Conservation (phyloP, 148 eudicot species). For the Gaultheria prostrata region DNA sequence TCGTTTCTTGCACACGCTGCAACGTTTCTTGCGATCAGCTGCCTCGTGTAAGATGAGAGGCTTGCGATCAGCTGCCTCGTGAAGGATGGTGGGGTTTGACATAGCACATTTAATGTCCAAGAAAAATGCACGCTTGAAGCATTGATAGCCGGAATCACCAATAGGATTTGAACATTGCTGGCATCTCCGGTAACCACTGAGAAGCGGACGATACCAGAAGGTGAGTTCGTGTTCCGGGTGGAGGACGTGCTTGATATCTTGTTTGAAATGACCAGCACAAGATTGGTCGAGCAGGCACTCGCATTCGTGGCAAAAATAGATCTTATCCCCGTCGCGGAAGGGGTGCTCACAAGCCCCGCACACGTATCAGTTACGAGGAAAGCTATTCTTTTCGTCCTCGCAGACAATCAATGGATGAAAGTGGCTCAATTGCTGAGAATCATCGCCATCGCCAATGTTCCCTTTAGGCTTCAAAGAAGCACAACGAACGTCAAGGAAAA, state of each 20-base stretch:
- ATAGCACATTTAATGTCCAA: not conserved
- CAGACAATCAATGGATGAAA: not conserved
- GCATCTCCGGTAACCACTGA: not conserved
- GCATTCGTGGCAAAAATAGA: not conserved
- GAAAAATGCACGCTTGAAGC: not conserved
- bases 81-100: not conserved
- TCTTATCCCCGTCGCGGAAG: too few species aligned
- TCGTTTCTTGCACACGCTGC: too few species aligned
- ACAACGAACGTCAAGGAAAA: too few species aligned
- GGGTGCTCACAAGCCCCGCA: not conserved
- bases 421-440: not conserved
- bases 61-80: not conserved
- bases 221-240: not conserved
- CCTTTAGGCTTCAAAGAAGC: too few species aligned
- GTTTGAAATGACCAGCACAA: not conserved
- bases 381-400: not conserved
- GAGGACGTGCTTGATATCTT: not conserved
- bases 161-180: not conserved
- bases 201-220: not conserved
- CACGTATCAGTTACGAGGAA: not conserved
- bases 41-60: not conserved
- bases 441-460: too few species aligned
- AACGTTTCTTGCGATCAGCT: too few species aligned
- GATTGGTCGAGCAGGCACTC: not conserved
- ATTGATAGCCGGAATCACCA: not conserved